Evolutionary conservation across 2,329 filamentous ascomycete species (phyloP), one percentile per base, ranked within the genome.

Genomic region (Fusarium begoniae): DNA sequence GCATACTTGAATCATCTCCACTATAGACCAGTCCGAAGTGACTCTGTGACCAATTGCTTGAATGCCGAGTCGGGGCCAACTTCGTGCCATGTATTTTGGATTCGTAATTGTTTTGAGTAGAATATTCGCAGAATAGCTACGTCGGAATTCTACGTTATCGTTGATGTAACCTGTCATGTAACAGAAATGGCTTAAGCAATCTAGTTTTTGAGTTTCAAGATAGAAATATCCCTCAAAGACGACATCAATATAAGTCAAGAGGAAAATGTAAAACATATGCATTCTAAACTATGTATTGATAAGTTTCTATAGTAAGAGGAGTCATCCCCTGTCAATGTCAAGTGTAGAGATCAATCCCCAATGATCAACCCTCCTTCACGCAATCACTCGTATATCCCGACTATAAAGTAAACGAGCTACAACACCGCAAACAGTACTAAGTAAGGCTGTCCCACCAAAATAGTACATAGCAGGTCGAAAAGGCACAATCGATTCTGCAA

Each of bases 51-150:
- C 18, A 22, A 48, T 30, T 14, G 4, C 20, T 3, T 17, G 5
- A 48, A 17, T 48, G 20, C 28, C 28, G 28, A 48, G 8, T 18
- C 24, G 11, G 6, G 20, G 18, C 6, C 18, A 13, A 13, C 3
- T 22, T 13, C 9, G 11, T 40, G 18, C 11, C 0, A 2, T 22
- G 20, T 22, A 12, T 8, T 22, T 8, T 8, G 6, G 20, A 40
- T 22, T 13, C 12, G 28, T 50, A 10, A 37, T 37, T 17, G 8
- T 18, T 18, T 18, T 6, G 17, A 17, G 18, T 9, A 17, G 35
- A 37, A 17, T 18, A 17, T 18, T 18, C 17, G 8, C 35, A 17
- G 35, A 18, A 18, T 18, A 37, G 1, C 9, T 17, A 37, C 9
- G 17, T 18, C 35, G 35, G 35, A 37, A 6, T 6, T 18, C 9